Conservation (phyloP, 106 monocot genomes). For the Dendrobium catenatum region DNA sequence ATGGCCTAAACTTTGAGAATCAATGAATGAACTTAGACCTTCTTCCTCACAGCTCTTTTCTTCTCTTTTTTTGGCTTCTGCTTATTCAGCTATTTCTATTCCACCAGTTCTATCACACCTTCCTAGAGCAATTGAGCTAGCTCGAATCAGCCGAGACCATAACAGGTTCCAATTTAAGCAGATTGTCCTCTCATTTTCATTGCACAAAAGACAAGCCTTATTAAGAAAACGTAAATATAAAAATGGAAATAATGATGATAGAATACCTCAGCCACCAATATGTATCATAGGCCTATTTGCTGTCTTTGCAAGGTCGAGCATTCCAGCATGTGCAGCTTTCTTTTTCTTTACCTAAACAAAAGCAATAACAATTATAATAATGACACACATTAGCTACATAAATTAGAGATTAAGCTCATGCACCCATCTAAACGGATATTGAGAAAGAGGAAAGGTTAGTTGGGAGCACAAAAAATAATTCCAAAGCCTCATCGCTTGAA, state of each 20-base stretch:
- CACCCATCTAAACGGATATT: neutral
- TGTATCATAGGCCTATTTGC: constrained; percentile 95
- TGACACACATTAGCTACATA: neutral
- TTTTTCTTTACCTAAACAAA: constrained; percentile 81
- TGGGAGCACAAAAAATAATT: neutral
- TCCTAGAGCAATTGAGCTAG: too few species aligned
- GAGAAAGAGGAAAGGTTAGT: neutral
- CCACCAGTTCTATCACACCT: too few species aligned
- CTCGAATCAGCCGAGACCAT: too few species aligned
- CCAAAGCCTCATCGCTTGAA: too few species aligned
- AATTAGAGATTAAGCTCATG: neutral
- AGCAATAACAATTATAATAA: neutral
- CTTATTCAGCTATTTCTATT: too few species aligned
- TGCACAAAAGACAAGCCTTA: neutral
- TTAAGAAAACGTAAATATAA: neutral
- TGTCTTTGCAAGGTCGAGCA: constrained; percentile 97
- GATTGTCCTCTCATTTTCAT: neutral
- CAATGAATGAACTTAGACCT: too few species aligned
- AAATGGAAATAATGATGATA: neutral
- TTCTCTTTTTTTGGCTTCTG: too few species aligned
- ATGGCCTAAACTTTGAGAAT: too few species aligned
- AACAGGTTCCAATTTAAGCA: too few species aligned
- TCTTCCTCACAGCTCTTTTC: too few species aligned
- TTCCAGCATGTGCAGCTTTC: constrained; percentile 95
- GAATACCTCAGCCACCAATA: constrained; percentile 79